A percentile compares a stretch with the other conserved stretches of the same genome.
phyloP scores from a whole-genome alignment of 129 eudicot genomes.

The Dittrichia graveolens region DNA sequence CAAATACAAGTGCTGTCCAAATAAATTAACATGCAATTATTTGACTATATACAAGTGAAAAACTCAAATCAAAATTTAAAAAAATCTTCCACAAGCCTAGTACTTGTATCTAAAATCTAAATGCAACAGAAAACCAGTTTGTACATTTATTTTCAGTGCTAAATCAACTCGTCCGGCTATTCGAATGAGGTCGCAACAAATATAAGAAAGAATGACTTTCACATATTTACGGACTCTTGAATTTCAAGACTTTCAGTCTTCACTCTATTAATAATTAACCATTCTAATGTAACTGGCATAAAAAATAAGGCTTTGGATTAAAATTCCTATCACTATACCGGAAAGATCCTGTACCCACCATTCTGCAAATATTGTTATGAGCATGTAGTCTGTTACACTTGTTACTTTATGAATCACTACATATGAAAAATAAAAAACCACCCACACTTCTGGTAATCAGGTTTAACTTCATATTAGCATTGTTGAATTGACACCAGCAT shows the following conservation, averaged over 20 bases:
- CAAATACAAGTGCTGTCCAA: neutral
- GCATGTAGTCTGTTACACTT: neutral
- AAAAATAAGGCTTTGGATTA: no score
- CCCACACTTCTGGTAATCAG: neutral
- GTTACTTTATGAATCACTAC: neutral
- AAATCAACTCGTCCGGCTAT: no score
- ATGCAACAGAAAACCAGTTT: neutral
- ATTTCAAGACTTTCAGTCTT: no score
- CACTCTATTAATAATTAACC: no score
- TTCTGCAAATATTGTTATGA: neutral
- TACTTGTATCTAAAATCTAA: neutral
- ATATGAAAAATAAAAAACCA: neutral
- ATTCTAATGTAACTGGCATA: no score
- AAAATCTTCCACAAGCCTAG: neutral
- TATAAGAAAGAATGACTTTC: no score
- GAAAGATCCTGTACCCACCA: neutral
- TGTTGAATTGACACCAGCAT: neutral
- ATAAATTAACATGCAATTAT: neutral
- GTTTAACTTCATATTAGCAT: conserved; percentile 2
- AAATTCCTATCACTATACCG: no score
- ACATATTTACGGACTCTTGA: no score
- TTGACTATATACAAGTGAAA: no score
- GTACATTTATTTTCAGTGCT: no score
- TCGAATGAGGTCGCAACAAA: no score
- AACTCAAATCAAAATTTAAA: no score